Evolutionary conservation across 78 protist genomes (phyloP).

Genomic region (Dictyostelium firmibasis): DNA sequence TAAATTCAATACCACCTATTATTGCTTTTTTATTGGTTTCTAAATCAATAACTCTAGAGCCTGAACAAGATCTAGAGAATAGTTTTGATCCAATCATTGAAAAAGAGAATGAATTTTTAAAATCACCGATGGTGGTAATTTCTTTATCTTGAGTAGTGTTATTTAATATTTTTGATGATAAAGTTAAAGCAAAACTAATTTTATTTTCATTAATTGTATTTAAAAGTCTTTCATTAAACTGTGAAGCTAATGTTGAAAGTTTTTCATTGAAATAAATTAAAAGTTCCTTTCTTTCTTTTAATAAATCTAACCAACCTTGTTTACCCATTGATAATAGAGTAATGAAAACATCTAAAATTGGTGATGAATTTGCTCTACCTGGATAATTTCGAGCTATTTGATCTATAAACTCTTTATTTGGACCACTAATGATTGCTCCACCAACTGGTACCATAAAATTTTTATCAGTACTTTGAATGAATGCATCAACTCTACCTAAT

Average conservation of each 20-base stretch:
- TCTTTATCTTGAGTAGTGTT: too few relatives aligned
- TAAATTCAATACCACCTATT: conserved; percentile 74
- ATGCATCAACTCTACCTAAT: conserved; percentile 92
- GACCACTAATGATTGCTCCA: conserved; percentile 92
- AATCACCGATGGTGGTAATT: too few relatives aligned
- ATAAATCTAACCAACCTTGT: conserved; percentile 56
- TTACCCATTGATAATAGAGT: conserved; percentile 96
- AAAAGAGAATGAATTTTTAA: neutral
- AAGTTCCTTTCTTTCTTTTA: conserved; percentile 47
- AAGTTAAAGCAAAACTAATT: conserved; percentile 85
- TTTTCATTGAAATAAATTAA: conserved; percentile 2
- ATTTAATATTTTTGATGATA: too few relatives aligned
- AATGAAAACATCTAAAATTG: conserved; percentile 94
- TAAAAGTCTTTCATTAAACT: conserved; percentile 84
- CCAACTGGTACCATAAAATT: conserved; percentile 99
- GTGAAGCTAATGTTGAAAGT: conserved; percentile 55
- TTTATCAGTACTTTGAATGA: conserved; percentile 98
- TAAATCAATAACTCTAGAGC: conserved; percentile 80
- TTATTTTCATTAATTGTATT: conserved; percentile 67
- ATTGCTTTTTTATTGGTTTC: neutral
- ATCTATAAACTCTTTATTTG: conserved; percentile 53
- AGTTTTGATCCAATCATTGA: conserved; percentile 88
- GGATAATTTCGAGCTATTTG: conserved; percentile 74
- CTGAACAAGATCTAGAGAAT: conserved; percentile 91
- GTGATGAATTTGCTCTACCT: conserved; percentile 95